A percentile compares a stretch with the other conserved stretches of the same genome.
phyloP scores from a whole-genome alignment of 139 green algal genomes.

The Chlorella sp. region DNA sequence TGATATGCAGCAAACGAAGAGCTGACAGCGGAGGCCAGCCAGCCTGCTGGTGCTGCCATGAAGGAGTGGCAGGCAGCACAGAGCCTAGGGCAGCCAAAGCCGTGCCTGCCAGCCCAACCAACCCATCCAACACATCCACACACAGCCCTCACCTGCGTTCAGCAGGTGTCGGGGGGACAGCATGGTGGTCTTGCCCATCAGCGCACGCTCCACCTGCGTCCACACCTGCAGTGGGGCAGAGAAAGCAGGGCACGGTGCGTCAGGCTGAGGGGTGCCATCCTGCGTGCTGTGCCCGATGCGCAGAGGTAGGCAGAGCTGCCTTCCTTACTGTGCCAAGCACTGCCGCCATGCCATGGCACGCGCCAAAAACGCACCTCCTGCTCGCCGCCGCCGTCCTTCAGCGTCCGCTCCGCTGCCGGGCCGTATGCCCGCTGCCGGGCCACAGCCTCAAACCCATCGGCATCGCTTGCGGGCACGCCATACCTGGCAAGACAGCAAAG shows the following conservation, averaged over 20 bases:
- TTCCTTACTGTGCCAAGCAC: too few species aligned
- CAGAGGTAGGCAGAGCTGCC: too few species aligned
- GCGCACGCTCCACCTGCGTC: conserved; percentile 8
- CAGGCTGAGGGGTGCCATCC: too few species aligned
- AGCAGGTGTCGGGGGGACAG: conserved; percentile 67
- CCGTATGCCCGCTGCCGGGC: conserved; percentile 41
- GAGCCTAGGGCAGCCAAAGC: background rate
- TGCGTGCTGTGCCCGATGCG: too few species aligned
- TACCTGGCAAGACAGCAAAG: conserved; percentile 16
- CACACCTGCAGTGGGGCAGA: background rate
- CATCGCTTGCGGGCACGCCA: conserved; percentile 65
- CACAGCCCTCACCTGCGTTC: conserved; percentile 51
- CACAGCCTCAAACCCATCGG: conserved; percentile 76
- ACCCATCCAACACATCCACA: too few species aligned
- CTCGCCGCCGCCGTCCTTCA: background rate
- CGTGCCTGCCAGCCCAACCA: background rate
- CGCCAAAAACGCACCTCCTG: background rate
- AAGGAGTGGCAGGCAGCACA: background rate
- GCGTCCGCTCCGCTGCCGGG: background rate
- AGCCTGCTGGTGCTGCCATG: too few species aligned
- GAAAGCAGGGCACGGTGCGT: background rate
- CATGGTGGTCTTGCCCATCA: conserved; percentile 81
- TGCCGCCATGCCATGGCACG: too few species aligned
- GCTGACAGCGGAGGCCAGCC: too few species aligned
- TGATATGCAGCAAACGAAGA: background rate